These are phyloP conservation scores for Austroboletus niveus DNA, from an alignment of 1,284 basidiomycete species.

Conservation along the genomic window DNA sequence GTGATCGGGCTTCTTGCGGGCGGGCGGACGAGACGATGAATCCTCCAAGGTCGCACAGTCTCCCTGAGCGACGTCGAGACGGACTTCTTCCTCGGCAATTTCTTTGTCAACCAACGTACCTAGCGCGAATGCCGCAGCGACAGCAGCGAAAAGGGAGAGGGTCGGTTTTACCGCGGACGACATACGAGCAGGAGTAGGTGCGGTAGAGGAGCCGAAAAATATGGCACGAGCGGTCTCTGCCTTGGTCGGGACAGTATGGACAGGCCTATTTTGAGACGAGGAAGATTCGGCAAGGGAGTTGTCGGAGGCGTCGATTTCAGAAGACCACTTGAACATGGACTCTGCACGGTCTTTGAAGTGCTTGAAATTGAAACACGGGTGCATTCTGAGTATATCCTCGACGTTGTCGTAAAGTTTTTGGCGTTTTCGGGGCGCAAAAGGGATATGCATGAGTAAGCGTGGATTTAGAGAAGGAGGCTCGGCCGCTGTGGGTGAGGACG, in stretches of 20 bases:
- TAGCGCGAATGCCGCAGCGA: conserved; percentile 53
- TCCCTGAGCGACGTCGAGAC: conserved; percentile 21
- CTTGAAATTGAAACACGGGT: conserved; percentile 51
- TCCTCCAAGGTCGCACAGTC: conserved; percentile 22
- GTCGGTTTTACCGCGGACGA: conserved; percentile 36
- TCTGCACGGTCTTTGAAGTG: conserved; percentile 47
- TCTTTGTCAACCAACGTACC: conserved; percentile 45
- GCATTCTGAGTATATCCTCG: conserved; percentile 46
- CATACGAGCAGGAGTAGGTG: conserved; percentile 12
- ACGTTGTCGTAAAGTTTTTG: conserved; percentile 39
- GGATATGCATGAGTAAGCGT: conserved; percentile 39
- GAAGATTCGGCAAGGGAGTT: conserved; percentile 8
- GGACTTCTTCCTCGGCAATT: conserved; percentile 27
- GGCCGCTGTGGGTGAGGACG: conserved; percentile 15
- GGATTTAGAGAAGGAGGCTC: conserved; percentile 39
- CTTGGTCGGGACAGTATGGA: conserved; percentile 13
- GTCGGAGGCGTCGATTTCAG: conserved; percentile 23
- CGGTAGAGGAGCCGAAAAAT: conserved; percentile 32
- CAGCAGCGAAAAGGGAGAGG: conserved; percentile 57
- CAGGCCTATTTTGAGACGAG: conserved; percentile 7
- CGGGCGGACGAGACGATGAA: conserved; percentile 22
- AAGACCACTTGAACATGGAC: conserved; percentile 43
- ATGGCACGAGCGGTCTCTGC: conserved; percentile 32
- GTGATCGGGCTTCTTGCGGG: conserved; percentile 26
- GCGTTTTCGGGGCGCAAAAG: conserved; percentile 37